Base-by-base conservation (phyloP, 2,329 filamentous ascomycete genomes). In the Ophiobolus disseminans region DNA sequence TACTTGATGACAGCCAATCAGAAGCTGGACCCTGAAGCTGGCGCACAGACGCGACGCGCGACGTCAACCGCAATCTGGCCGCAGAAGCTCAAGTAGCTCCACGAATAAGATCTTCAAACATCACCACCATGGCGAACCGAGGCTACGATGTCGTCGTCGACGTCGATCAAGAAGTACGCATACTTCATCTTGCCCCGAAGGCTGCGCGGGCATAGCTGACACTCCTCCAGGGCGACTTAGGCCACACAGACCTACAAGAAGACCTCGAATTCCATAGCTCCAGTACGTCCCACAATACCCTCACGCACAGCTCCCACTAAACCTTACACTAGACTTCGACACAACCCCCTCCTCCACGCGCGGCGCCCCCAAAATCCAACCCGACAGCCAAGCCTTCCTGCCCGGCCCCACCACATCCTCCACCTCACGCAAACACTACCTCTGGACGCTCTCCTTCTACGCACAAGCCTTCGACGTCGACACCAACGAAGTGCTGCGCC, bases 261-360 rank as follows among this genome's bases (percentile, higher is more conserved):
- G 94, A 97, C 77, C 91, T 99, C 73, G 94, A 97, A 83, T 99
- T 99, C 80, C 94, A 99, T 82, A 89, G 86, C 70, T 97, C 92
- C 59, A 86, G 84, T 86, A 77, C 62, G 77, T 43, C 26, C 17
- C 17, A 3, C 32, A 16, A 40, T 22, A 13, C 19, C 3, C 30
- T 2, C 17, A 9, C 34, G n/a, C 32, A 6, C 40, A 34, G 25
- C 6, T 0, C 13, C 19, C 9, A 19, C 13, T 14, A 17, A 32
- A 32, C 7, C 41, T 2, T 35, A 13, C 5, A 7, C 8, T 60
- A 84, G 82, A 89, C 79, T 95, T 95, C 75, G 84, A 86, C 66
- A 85, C 86, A 66, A 85, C 86, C 48, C 68, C 72, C 19, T 73
- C 77, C 58, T 74, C 78, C 70, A 80, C 69, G 66, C 80, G 60